Base-by-base conservation (phyloP, 1,284 basidiomycete species). In the Austropuccinia psidii region DNA sequence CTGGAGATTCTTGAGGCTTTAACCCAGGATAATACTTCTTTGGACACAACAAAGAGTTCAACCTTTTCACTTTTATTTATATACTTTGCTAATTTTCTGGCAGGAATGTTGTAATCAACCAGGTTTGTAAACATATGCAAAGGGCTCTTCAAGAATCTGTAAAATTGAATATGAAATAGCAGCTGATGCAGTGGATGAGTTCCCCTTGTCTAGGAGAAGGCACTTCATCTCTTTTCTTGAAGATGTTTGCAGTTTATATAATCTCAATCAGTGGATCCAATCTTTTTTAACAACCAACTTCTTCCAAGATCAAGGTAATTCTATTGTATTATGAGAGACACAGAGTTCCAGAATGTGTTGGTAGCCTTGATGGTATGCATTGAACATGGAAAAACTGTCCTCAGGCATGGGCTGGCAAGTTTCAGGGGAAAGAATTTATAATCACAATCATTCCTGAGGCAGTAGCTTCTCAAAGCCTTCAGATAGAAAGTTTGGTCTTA, bases 361-460 rank as follows among this genome's bases (percentile, higher is more conserved):
- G 58, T 7, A 41, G 35, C 17, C n/a, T 61, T n/a, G 58, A 61
- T 24, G 39, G 58, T 15, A 61, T 61, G 35, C 58, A 61, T 41
- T 35, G 31, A 37, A 15, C 15, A 19, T 61, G 58, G 58, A 41
- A 61, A 21, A 61, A 61, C 8, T 61, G 2, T 41, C 58, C 33
- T 3, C n/a, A 9, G 27, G 3, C 58, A 6, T 15, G 3, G 9
- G 58, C 3, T 5, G 35, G 58, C 2, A 33, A 61, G 21, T 61
- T n/a, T 21, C 39, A 17, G 4, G 33, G 58, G 15, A 61, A 61
- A 61, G 58, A 61, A 21, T 15, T 27, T 5, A 6, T 2, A 4
- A 19, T 24, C 17, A 61, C 58, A 4, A n/a, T 61, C 11, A 24
- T 61, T 37, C 33, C 43, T 19, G 58, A 61, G 35, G 58, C 35